Conservation (phyloP, 805 yeast genomes). For the Grigorovia yakushimaensis region DNA sequence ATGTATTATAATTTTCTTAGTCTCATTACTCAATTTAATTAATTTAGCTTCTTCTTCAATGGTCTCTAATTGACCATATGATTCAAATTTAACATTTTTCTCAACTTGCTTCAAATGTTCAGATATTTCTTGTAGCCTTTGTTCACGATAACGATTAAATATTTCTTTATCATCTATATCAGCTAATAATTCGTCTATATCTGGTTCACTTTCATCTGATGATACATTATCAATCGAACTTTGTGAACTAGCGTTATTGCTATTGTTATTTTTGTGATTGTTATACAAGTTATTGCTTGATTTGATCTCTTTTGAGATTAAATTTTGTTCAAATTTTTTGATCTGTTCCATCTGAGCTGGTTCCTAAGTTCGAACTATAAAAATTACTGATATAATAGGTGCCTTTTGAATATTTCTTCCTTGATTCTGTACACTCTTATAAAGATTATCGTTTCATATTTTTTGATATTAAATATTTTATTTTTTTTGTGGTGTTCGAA, state of each 20-base stretch:
- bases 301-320: neutral
- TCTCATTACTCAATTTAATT: conserved; percentile 39
- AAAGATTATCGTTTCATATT: too few species aligned
- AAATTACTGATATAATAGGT: neutral
- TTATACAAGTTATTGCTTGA: neutral
- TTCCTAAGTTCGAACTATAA: too few species aligned
- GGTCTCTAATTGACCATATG: conserved; percentile 36
- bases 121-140: conserved; percentile 48
- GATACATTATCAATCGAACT: neutral
- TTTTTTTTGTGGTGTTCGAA: too few species aligned
- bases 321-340: conserved; percentile 1
- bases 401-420: too few species aligned
- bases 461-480: too few species aligned
- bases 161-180: conserved; percentile 41
- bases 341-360: neutral
- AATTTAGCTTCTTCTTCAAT: conserved; percentile 46
- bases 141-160: conserved; percentile 47
- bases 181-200: conserved; percentile 36
- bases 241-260: neutral
- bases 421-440: too few species aligned
- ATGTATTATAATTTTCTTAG: conserved; percentile 42
- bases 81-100: conserved; percentile 29
- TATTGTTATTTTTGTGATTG: neutral
- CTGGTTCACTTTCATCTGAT: conserved; percentile 13
- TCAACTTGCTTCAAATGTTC: conserved; percentile 31